A percentile compares a stretch with the other conserved stretches of the same genome.
These are phyloP conservation scores for Drechslerella coelobrocha DNA, from an alignment of 2,329 filamentous ascomycete species.

Conservation along the genomic window DNA sequence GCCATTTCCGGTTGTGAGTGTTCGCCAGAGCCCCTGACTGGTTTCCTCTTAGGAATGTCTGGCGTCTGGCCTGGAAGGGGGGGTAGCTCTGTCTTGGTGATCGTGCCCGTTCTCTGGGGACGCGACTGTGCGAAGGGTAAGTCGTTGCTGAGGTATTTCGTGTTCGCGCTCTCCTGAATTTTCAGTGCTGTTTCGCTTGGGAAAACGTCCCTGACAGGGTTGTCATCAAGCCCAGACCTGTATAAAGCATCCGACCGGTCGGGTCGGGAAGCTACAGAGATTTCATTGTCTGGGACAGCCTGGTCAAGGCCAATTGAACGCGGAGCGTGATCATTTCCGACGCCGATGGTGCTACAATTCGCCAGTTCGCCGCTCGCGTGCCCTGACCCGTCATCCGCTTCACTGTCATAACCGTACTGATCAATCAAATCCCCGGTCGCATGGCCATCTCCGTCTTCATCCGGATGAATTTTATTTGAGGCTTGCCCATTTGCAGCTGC, in stretches of 20 bases:
- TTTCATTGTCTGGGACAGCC: conserved; percentile 30
- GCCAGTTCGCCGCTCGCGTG: neutral
- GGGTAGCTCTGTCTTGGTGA: conserved; percentile 43
- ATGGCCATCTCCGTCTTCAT: conserved; percentile 49
- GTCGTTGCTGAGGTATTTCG: conserved; percentile 43
- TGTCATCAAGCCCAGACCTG: conserved; percentile 3
- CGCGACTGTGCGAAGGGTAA: conserved; percentile 17
- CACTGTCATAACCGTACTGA: conserved; percentile 43
- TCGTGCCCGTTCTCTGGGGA: conserved; percentile 25
- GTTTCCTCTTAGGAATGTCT: conserved; percentile 45
- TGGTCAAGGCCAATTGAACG: conserved; percentile 14
- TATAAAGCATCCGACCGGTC: conserved; percentile 30
- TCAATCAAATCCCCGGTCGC: conserved; percentile 45
- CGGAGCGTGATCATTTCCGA: conserved; percentile 31
- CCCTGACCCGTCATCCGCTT: conserved; percentile 6
- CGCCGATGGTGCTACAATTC: neutral
- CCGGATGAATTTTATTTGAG: conserved; percentile 45
- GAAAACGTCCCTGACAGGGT: conserved; percentile 26
- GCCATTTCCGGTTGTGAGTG: conserved; percentile 18
- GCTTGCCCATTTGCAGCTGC: conserved; percentile 31
- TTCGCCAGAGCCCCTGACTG: conserved; percentile 36
- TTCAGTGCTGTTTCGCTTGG: conserved; percentile 10
- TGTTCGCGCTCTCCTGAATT: conserved; percentile 46
- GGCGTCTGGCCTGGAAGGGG: conserved; percentile 43
- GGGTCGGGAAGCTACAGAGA: conserved; percentile 39